A percentile compares a stretch with the other conserved stretches of the same genome.
Evolutionary conservation across 2,329 filamentous ascomycete genomes (phyloP).

Genomic region (Colletotrichum viniferum): DNA sequence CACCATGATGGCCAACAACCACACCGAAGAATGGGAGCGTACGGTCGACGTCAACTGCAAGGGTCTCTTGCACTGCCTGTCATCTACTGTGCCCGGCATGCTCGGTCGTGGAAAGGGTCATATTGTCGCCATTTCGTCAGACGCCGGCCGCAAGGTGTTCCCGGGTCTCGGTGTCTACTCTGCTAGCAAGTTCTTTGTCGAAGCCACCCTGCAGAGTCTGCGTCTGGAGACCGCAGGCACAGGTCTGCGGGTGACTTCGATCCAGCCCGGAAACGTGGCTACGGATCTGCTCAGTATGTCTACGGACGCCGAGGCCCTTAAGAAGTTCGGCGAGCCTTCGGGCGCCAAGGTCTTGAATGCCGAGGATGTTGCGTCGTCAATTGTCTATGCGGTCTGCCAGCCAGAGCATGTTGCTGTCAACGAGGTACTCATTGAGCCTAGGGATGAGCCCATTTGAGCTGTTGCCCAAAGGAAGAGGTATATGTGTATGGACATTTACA

Average conservation of each 20-base stretch:
- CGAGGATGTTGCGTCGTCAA: conserved; percentile 73
- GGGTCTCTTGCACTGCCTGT: conserved; percentile 75
- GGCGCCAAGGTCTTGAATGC: conserved; percentile 78
- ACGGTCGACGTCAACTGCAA: conserved; percentile 90
- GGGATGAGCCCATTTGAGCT: conserved; percentile 72
- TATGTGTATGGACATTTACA: neutral
- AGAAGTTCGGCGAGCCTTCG: conserved; percentile 78
- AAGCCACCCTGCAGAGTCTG: conserved; percentile 77
- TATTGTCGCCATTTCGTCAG: conserved; percentile 81
- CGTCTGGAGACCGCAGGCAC: conserved; percentile 77
- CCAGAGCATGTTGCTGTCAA: conserved; percentile 80
- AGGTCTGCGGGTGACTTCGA: conserved; percentile 73
- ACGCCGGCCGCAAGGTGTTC: conserved; percentile 82
- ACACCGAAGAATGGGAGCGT: conserved; percentile 78
- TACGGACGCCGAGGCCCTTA: conserved; percentile 75
- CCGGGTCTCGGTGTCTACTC: conserved; percentile 83
- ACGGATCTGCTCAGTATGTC: conserved; percentile 78
- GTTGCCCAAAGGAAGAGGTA: neutral
- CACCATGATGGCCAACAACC: conserved; percentile 81
- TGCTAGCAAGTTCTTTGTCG: conserved; percentile 84
- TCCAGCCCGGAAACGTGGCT: conserved; percentile 79
- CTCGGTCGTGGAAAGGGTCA: conserved; percentile 71
- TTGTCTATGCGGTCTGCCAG: conserved; percentile 77
- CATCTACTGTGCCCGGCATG: conserved; percentile 74
- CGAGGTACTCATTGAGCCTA: conserved; percentile 78